phyloP scores from a whole-genome alignment of 805 yeast genomes.

The Ogataea thermomethanolica region DNA sequence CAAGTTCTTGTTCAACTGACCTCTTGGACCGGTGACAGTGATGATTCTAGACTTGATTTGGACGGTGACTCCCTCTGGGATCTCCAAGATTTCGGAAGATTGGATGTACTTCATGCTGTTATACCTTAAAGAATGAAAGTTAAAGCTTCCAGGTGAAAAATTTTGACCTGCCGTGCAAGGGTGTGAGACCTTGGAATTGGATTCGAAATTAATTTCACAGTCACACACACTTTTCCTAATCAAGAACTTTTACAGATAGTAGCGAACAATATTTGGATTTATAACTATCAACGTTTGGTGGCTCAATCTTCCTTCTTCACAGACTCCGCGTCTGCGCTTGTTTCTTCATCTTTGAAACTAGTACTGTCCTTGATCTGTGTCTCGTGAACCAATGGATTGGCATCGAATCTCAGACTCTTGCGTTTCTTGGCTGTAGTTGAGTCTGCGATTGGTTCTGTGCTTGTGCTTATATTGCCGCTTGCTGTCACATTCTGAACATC shows the following conservation, averaged over 20 bases:
- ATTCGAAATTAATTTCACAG: conserved; percentile 11
- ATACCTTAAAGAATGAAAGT: conserved; percentile 3
- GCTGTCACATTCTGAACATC: conserved; percentile 25
- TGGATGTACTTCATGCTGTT: conserved; percentile 56
- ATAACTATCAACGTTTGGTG: not conserved
- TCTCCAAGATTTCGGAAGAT: conserved; percentile 53
- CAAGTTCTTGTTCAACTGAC: conserved; percentile 84
- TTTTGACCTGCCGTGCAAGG: conserved; percentile 14
- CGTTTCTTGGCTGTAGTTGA: conserved; percentile 17
- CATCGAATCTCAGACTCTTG: conserved; percentile 29
- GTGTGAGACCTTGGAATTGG: conserved; percentile 2
- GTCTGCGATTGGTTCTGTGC: conserved; percentile 7
- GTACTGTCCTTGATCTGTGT: conserved; percentile 7
- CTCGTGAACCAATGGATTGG: conserved; percentile 16
- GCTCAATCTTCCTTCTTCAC: conserved; percentile 5
- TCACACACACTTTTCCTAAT: conserved; percentile 12
- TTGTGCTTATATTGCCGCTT: conserved; percentile 22
- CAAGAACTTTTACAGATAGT: conserved; percentile 12
- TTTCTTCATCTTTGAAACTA: not conserved
- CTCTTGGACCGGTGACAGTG: conserved; percentile 97
- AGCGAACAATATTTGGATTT: not conserved
- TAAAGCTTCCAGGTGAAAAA: conserved; percentile 5
- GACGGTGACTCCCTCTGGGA: conserved; percentile 92
- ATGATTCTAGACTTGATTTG: conserved; percentile 86
- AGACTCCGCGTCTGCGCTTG: not conserved